Base-by-base conservation (phyloP, 164 flowering plant genomes). In the Malania oleifera region DNA sequence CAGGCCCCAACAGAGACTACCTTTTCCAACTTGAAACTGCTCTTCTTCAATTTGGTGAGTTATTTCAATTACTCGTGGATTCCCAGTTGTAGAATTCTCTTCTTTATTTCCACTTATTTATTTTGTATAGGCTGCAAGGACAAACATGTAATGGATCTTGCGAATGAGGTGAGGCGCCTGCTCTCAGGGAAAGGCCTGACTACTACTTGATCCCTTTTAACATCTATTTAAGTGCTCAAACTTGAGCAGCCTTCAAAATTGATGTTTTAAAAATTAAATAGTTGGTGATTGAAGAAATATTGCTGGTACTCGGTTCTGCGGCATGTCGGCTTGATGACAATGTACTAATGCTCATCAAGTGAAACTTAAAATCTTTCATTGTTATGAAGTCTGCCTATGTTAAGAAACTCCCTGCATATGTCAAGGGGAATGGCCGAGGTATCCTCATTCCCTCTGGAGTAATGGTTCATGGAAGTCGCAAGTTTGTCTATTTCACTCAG, bases 1-100 rank as follows among this genome's bases (percentile, higher is more conserved):
- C 98, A 23, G 96, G 98, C 61, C 96, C 96, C 17, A 92, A 92
- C 76, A 85, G 85, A 72, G 96, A 92, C 67, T 89, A 92, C 64
- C 82, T 89, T 60, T 92, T 92, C 68, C 86, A 82, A 18, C 91
- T 92, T 31, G 98, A 87, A 59, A 64, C 68, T 25, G 83, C 93
- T 12, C 93, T 92, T 62, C 72, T 66, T 59, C 73, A 77, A 56
- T 31, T 86, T 9, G 95, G 96, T 89, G 70, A 53, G 60, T 15
- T 25, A 23, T 56, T 66, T 46, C 15, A 27, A 13, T 12, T 15
- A 39, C 43, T 7, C 15, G 17, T 13, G 2, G 22, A 7, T 31
- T 12, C 29, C 31, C 34, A 38, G 7, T 38, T 25, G 22, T 18
- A 31, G 2, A 10, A 7, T 48, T 10, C 26, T 53, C 17, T 26